These are phyloP conservation scores for Nectriaceae sp. DNA, from an alignment of 2,329 filamentous ascomycete species.

Conservation along the genomic window DNA sequence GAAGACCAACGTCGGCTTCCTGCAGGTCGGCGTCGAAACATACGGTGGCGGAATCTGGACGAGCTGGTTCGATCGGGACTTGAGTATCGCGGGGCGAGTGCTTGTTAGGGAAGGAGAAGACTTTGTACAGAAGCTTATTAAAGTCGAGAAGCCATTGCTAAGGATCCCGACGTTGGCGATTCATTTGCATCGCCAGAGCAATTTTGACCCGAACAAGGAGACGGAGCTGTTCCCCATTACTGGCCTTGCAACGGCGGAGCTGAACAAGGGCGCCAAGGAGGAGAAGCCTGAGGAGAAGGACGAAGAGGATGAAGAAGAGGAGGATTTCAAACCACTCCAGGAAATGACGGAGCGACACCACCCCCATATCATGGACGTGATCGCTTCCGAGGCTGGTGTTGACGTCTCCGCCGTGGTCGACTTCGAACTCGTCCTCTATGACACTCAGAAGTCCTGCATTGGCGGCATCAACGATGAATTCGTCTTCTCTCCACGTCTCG, in stretches of 20 bases:
- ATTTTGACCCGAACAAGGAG: constrained; percentile 96
- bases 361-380: constrained; percentile 79
- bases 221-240: constrained; percentile 92
- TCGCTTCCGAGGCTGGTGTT: constrained; percentile 77
- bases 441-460: constrained; percentile 87
- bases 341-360: constrained; percentile 83
- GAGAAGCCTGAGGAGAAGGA: constrained; percentile 43
- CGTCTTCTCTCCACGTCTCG: constrained; percentile 91
- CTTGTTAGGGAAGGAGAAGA: constrained; percentile 74
- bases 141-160: constrained; percentile 86
- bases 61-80: constrained; percentile 95
- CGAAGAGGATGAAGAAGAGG: constrained; percentile 38
- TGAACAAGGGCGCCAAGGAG: constrained; percentile 70
- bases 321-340: constrained; percentile 74
- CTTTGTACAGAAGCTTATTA: constrained; percentile 82
- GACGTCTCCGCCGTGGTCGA: constrained; percentile 75
- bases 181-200: constrained; percentile 83
- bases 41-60: constrained; percentile 98
- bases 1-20: constrained; percentile 80
- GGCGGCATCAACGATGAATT: constrained; percentile 92
- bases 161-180: constrained; percentile 93
- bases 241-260: constrained; percentile 81
- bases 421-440: constrained; percentile 96
- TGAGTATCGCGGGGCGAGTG: constrained; percentile 85
- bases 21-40: constrained; percentile 94